Percentiles rank a stretch among this genome's conserved stretches.
Evolutionary conservation across 2,329 filamentous ascomycete genomes (phyloP).

Genomic region (Shiraia bambusicola): DNA sequence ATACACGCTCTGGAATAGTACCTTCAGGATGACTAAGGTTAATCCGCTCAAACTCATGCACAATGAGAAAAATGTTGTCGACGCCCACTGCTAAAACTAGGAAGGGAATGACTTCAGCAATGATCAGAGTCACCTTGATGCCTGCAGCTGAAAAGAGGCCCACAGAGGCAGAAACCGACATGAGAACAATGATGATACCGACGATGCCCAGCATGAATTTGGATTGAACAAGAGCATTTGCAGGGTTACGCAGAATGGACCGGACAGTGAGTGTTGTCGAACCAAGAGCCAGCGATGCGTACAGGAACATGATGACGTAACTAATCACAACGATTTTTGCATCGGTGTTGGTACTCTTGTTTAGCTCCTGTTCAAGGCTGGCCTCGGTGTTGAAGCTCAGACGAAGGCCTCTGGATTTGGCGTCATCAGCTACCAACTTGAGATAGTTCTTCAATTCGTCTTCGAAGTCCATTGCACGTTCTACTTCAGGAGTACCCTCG

Average conservation of each 20-base stretch:
- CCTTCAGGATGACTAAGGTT: slow-evolving; percentile 91
- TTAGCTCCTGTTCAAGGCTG: slow-evolving; percentile 91
- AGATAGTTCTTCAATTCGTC: slow-evolving; percentile 72
- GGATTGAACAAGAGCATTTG: slow-evolving; percentile 85
- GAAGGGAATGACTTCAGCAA: slow-evolving; percentile 97
- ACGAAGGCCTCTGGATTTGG: slow-evolving; percentile 72
- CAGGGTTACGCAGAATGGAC: slow-evolving; percentile 78
- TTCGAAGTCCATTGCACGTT: slow-evolving; percentile 86
- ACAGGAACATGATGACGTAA: slow-evolving; percentile 98
- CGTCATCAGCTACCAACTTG: slow-evolving; percentile 77
- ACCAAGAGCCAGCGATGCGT: slow-evolving; percentile 88
- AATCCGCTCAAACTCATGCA: slow-evolving; percentile 95
- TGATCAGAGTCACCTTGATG: slow-evolving; percentile 94
- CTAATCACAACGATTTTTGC: slow-evolving; percentile 95
- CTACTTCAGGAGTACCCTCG: slow-evolving; percentile 70
- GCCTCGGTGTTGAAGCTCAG: slow-evolving; percentile 95
- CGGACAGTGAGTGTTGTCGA: slow-evolving; percentile 78
- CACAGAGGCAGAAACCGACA: slow-evolving; percentile 95
- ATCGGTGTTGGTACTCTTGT: slow-evolving; percentile 97
- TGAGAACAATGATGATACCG: slow-evolving; percentile 91
- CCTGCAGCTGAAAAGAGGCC: slow-evolving; percentile 90
- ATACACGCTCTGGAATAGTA: slow-evolving; percentile 80
- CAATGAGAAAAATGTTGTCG: slow-evolving; percentile 98
- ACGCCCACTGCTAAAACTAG: slow-evolving; percentile 94
- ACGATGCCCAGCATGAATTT: slow-evolving; percentile 95